Base-by-base conservation (phyloP, 805 yeast genomes). In the Ogataea methanolica region DNA sequence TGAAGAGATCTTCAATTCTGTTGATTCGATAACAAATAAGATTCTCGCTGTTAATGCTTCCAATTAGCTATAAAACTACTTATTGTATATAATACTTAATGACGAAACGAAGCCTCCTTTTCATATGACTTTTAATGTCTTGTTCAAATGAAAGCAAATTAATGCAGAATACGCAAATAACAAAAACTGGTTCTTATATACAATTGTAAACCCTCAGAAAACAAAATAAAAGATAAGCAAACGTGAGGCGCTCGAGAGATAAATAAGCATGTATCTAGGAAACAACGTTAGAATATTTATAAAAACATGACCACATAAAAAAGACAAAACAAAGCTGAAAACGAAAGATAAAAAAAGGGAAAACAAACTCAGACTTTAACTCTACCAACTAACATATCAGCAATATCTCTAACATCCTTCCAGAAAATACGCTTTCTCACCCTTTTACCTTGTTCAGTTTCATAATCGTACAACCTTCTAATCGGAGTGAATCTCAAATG, bases 401-500 rank as follows among this genome's bases (percentile, higher is more conserved):
- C 87, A 62, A 88, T 79, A 43, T 83, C 85, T 61, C 95, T 78
- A 44, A 83, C 72, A 31, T 74, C 74, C 42, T 75, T 73, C 99
- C 99, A 94, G 68, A 86, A 89, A 43, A 90, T 83, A 48, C 74
- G 70, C 73, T 88, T 90, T 59, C 98, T 96, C 79, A 94, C 83
- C 74, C 99, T 85, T 67, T 73, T 79, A 21, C 69, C 73, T 35
- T 87, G 65, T 57, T 88, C 89, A 16, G 98, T 89, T 69, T 94
- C 98, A 62, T 73, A 84, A 63, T 91, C 96, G 69, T 87, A 91
- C 55, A 92, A 74, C 50, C 76, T 78, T 63, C 87, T 77, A 48
- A 94, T 78, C 9, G 94, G 74, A 11, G 88, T 76, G 72, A 87
- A 90, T 49, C 68, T 78, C 60, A 92, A 73, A 60, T 85, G 88